Conservation (phyloP, 495 filamentous ascomycete genomes). For the Saxispiralis lemnorum region DNA sequence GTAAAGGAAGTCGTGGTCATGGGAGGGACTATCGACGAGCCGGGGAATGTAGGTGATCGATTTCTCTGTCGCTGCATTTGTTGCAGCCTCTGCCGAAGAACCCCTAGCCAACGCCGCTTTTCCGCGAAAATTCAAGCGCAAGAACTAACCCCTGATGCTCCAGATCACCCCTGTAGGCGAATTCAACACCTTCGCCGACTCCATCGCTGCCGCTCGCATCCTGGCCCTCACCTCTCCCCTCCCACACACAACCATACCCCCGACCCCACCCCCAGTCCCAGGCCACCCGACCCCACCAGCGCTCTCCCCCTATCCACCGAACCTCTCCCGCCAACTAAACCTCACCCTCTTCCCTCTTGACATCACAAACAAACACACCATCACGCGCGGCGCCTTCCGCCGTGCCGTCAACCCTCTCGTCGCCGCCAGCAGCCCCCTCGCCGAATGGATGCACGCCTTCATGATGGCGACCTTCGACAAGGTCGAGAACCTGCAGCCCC, state of each 20-base stretch:
- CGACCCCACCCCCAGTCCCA: slow-evolving; percentile 22
- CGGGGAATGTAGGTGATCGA: slow-evolving; percentile 48
- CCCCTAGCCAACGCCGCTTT: too few relatives aligned
- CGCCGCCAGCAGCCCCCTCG: slow-evolving; percentile 52
- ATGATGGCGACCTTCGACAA: slow-evolving; percentile 59
- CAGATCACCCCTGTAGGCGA: slow-evolving; percentile 34
- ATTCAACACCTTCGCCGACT: slow-evolving; percentile 32
- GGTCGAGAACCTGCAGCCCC: slow-evolving; percentile 41
- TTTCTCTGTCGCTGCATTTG: not conserved
- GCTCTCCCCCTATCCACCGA: slow-evolving; percentile 49
- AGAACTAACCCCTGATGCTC: too few relatives aligned
- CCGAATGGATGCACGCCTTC: slow-evolving; percentile 65
- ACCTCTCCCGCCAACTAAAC: slow-evolving; percentile 47
- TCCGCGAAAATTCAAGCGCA: too few relatives aligned
- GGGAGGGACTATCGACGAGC: slow-evolving; percentile 67
- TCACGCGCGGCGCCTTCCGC: slow-evolving; percentile 43
- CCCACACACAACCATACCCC: slow-evolving; percentile 55
- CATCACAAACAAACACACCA: slow-evolving; percentile 59
- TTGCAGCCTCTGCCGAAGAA: too few relatives aligned
- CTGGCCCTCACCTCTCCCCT: slow-evolving; percentile 73
- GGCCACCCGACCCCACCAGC: slow-evolving; percentile 17
- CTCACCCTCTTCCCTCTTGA: slow-evolving; percentile 76
- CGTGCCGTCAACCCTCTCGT: slow-evolving; percentile 34
- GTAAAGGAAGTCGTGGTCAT: slow-evolving; percentile 90
- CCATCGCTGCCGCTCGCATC: slow-evolving; percentile 60